These are phyloP conservation scores for Colletotrichum sp. DNA, from an alignment of 2,329 filamentous ascomycete species.

Conservation along the genomic window DNA sequence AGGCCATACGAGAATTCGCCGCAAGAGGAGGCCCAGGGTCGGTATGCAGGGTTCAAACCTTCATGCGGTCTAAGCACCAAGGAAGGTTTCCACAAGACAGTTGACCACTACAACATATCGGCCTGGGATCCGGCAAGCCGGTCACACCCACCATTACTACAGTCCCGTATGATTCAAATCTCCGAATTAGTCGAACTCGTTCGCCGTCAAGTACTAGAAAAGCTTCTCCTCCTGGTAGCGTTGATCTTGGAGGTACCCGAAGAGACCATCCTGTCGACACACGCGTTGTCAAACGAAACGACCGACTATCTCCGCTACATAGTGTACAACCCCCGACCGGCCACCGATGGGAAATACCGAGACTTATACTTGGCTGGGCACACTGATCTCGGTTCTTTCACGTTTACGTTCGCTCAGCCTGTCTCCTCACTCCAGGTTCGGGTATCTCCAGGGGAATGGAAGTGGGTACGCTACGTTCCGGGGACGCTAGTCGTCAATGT, in stretches of 20 bases:
- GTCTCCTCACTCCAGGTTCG: conserved; percentile 56
- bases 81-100: not conserved
- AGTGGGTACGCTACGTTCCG: conserved; percentile 47
- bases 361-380: conserved; percentile 34
- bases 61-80: conserved; percentile 26
- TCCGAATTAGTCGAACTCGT: not conserved
- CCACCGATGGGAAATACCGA: not conserved
- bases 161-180: not conserved
- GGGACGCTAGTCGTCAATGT: conserved; percentile 50
- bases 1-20: not conserved
- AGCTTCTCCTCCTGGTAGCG: not conserved
- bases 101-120: conserved; percentile 3
- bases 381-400: conserved; percentile 56
- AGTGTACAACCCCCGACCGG: not conserved
- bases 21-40: conserved; percentile 21
- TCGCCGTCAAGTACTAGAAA: not conserved
- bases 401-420: conserved; percentile 58
- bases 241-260: not conserved
- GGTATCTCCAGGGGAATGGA: conserved; percentile 39
- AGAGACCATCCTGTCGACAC: not conserved
- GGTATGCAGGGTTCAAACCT: conserved; percentile 33
- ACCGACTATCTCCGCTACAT: not conserved
- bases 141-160: not conserved
- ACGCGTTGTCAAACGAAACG: not conserved
- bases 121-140: conserved; percentile 28